Evolutionary conservation across 2,329 filamentous ascomycete species (phyloP).

Genomic region (Microdochium paspali): DNA sequence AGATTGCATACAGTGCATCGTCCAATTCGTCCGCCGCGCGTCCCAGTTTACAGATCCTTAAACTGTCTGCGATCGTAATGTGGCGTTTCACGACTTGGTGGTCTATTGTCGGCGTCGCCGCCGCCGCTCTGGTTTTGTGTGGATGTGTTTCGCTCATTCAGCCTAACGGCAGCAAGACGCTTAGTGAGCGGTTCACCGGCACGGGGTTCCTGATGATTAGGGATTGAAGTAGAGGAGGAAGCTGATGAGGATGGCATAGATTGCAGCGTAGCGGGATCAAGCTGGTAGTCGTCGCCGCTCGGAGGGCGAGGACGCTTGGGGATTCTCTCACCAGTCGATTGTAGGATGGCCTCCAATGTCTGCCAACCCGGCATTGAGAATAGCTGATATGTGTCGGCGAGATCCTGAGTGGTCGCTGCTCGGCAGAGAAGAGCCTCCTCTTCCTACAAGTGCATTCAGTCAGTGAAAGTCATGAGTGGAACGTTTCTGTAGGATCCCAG

Average conservation of each 20-base stretch:
- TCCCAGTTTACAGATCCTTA: neutral
- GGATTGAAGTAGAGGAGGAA: slow-evolving; percentile 9
- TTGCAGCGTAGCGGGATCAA: slow-evolving; percentile 6
- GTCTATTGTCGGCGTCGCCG: neutral
- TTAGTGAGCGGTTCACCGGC: slow-evolving; percentile 24
- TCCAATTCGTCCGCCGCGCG: too few species aligned
- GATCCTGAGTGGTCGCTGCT: slow-evolving; percentile 72
- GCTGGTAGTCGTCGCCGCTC: slow-evolving; percentile 22
- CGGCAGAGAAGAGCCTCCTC: slow-evolving; percentile 81
- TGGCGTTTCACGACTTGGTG: neutral
- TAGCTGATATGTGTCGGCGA: slow-evolving; percentile 72
- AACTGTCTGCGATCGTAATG: neutral
- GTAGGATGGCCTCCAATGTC: slow-evolving; percentile 83
- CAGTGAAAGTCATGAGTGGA: slow-evolving; percentile 5
- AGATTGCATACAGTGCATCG: too few species aligned
- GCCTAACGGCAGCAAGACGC: slow-evolving; percentile 26
- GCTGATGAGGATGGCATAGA: slow-evolving; percentile 6
- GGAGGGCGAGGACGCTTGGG: slow-evolving; percentile 56
- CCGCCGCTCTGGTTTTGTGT: neutral
- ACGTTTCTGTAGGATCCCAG: neutral
- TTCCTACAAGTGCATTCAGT: slow-evolving; percentile 47
- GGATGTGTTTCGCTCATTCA: slow-evolving; percentile 15
- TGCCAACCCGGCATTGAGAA: slow-evolving; percentile 87
- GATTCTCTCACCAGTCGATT: slow-evolving; percentile 95
- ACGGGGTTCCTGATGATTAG: slow-evolving; percentile 8